Evolutionary conservation across 1,139 yeast species (phyloP).

Genomic region (Hyphopichia khmerensis): DNA sequence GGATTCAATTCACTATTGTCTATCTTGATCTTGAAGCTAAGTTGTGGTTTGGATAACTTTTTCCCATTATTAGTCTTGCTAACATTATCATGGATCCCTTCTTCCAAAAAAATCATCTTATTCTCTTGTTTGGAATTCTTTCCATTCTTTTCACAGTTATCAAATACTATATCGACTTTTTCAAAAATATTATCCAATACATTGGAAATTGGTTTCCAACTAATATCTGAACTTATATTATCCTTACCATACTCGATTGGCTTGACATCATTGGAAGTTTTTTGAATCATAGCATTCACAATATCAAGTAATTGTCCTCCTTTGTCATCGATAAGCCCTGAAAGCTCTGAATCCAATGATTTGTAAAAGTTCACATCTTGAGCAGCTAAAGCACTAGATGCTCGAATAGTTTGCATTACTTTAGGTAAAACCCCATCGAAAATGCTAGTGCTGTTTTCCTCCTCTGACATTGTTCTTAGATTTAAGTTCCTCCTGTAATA

Average conservation of each 20-base stretch:
- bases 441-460: slow-evolving; percentile 2
- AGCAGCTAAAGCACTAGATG: slow-evolving; percentile 70
- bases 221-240: slow-evolving; percentile 22
- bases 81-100: slow-evolving; percentile 19
- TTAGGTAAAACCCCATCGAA: slow-evolving; percentile 35
- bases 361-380: slow-evolving; percentile 78
- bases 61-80: slow-evolving; percentile 22
- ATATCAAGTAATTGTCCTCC: slow-evolving; percentile 48
- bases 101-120: slow-evolving; percentile 51
- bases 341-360: slow-evolving; percentile 59
- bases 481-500: too few relatives aligned
- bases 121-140: slow-evolving; percentile 10
- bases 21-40: slow-evolving; percentile 51
- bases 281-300: slow-evolving; percentile 50
- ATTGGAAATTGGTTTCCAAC: slow-evolving; percentile 66
- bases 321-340: slow-evolving; percentile 40
- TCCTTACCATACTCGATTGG: slow-evolving; percentile 40
- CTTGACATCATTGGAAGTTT: slow-evolving; percentile 25
- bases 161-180: slow-evolving; percentile 64
- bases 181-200: slow-evolving; percentile 73
- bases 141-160: slow-evolving; percentile 20
- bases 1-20: slow-evolving; percentile 73
- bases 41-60: slow-evolving; percentile 71
- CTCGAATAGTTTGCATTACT: slow-evolving; percentile 58
- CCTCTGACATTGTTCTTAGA: not conserved